Evolutionary conservation across 305 asterid genomes (phyloP), one percentile per base, ranked within the genome.

Genomic region (Fraxinus baroniana): DNA sequence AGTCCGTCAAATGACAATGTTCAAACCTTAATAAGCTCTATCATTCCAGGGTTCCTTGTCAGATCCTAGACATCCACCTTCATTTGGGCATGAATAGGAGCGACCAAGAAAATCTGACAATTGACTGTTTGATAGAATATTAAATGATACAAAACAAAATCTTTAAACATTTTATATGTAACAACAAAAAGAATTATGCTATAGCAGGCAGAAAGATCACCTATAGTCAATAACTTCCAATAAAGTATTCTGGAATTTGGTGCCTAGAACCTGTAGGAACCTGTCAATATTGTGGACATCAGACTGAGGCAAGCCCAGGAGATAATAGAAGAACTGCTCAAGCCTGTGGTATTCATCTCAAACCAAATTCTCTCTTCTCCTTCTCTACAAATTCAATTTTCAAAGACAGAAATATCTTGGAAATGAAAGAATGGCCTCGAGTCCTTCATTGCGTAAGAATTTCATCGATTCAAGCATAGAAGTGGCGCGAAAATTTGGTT

Each of bases 101-200:
- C 98, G 98, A 66, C 98, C 99, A 62, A 94, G 93, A 92, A 96
- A 96, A 88, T 96, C 95, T 76, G 99, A 98, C 92, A 96, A 87
- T 89, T 94, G 97, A 88, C 99, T 96, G 92, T 87, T 82, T 60
- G 68, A 72, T 80, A 77, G 81, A 84, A 83, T 82, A 74, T 84
- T 41, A 76, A 39, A n/a, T 60, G 77, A 73, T 8, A 81, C 5
- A 89, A 80, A 28, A 22, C 13, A 81, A 74, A 57, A 83, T 39
- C 37, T 33, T 57, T 12, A 41, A 35, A 78, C n/a, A 79, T 20
- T 71, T 55, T 62, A 77, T 15, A 70, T 33, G 76, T 32, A 44
- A 72, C 80, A 37, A 80, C 9, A 68, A 68, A 28, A 17, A 44
- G 80, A 32, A 80, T 74, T 68, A 28, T 49, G 80, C 41, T 77